Evolutionary conservation across 495 filamentous ascomycete genomes (phyloP).

Genomic region (Neurospora cerealis): DNA sequence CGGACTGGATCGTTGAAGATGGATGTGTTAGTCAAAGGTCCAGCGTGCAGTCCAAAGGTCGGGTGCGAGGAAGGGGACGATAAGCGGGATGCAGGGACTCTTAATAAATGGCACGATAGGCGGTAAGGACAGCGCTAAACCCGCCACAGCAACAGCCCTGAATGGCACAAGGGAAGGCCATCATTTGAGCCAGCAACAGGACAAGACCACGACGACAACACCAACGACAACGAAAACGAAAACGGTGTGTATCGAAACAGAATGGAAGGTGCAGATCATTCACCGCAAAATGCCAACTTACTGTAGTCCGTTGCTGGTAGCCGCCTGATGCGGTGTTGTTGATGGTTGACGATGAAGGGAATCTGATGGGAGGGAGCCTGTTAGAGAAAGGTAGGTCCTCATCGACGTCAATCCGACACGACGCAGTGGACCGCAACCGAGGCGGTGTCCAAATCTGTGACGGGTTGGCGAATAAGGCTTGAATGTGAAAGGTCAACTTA

Average conservation of each 20-base stretch:
- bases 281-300: neutral
- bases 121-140: neutral
- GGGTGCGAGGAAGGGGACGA: neutral
- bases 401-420: neutral
- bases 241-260: neutral
- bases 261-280: neutral
- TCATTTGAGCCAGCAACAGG: neutral
- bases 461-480: neutral
- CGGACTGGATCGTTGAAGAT: constrained; percentile 2
- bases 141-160: neutral
- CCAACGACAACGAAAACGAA: neutral
- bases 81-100: neutral
- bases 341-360: neutral
- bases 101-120: neutral
- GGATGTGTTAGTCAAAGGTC: neutral
- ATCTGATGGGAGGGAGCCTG: neutral
- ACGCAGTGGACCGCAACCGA: neutral
- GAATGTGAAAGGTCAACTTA: neutral
- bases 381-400: neutral
- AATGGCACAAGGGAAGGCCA: neutral
- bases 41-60: neutral
- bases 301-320: neutral
- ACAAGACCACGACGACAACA: neutral
- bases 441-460: neutral
- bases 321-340: neutral